Conservation (phyloP, 306 rosid species). For the Ammopiptanthus mongolicus region DNA sequence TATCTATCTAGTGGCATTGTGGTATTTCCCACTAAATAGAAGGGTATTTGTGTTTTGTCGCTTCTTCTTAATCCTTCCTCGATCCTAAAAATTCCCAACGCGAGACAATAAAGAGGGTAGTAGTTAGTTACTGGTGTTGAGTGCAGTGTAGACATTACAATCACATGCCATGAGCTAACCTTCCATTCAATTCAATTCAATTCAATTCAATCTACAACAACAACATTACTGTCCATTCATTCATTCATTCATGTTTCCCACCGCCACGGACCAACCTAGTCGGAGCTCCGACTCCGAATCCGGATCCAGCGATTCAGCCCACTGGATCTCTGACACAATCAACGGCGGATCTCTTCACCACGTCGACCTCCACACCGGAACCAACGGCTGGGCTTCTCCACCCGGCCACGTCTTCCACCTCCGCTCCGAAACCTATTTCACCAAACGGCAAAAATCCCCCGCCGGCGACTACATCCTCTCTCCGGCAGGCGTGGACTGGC, state of each 20-base stretch:
- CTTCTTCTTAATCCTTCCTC: background rate
- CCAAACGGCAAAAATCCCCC: slow-evolving; percentile 53
- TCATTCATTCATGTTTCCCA: slow-evolving; percentile 44
- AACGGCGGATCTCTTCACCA: slow-evolving; percentile 65
- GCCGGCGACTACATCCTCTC: slow-evolving; percentile 71
- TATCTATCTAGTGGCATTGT: background rate
- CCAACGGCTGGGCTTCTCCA: slow-evolving; percentile 92
- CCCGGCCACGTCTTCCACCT: slow-evolving; percentile 77
- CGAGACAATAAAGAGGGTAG: background rate
- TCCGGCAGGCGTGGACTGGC: slow-evolving; percentile 86
- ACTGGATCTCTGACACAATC: slow-evolving; percentile 59
- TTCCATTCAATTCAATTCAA: too few species aligned
- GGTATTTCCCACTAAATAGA: background rate
- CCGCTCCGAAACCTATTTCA: slow-evolving; percentile 53
- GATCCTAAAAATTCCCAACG: background rate
- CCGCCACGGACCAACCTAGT: slow-evolving; percentile 31
- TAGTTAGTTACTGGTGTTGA: background rate
- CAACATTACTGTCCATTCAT: background rate
- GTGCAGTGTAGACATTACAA: background rate
- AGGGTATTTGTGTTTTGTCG: background rate
- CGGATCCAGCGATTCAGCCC: slow-evolving; percentile 31
- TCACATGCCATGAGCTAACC: background rate
- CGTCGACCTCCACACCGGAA: slow-evolving; percentile 66
- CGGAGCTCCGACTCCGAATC: slow-evolving; percentile 36
- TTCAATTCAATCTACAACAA: too few species aligned